Evolutionary conservation across 129 eudicot species (phyloP), one percentile per base, ranked within the genome.

Genomic region (Logfia minima): DNA sequence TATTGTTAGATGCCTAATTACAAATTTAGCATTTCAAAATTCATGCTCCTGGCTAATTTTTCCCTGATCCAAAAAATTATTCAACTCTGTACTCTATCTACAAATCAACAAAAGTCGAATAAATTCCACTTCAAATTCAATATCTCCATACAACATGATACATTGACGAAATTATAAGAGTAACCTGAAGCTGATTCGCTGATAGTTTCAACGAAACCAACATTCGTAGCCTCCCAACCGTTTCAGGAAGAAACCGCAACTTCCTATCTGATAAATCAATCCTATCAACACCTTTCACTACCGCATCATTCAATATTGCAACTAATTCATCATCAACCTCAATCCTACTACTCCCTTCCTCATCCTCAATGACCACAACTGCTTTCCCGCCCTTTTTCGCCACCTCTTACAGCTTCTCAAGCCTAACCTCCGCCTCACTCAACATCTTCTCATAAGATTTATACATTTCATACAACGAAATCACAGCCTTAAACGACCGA

Each of bases 351-450:
- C 83, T 29, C 72, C 59, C 70, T 64, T 28, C 69, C 69, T 24
- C 86, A 45, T 41, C 73, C 9, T 39, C 86, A 52, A 34, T 79
- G 23, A 16, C 87, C 34, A 13, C 79, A 18, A 74, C 80, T 71
- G 80, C 19, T 11, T 70, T 77, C 7, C 84, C 80, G 19, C 90
- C 91, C 11, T 70, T 84, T 51, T 71, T 87, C 23, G 96, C 98
- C 17, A 82, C 81, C 71, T 90, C 91, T 37, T 93, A 93, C 56
- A 93, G 86, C 96, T 73, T 93, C 91, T 87, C 89, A 78, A 93
- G 74, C 81, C 84, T 87, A 81, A 64, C 48, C 90, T 93, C 98
- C 51, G 97, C 96, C 45, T 85, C 90, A 24, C 72, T 75, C 83
- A 93, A 79, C 91, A 88, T 59, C 90, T 78, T 87, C 85, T 80